Conservation (phyloP, 2,329 filamentous ascomycete genomes). For the Fusarium sp. region DNA sequence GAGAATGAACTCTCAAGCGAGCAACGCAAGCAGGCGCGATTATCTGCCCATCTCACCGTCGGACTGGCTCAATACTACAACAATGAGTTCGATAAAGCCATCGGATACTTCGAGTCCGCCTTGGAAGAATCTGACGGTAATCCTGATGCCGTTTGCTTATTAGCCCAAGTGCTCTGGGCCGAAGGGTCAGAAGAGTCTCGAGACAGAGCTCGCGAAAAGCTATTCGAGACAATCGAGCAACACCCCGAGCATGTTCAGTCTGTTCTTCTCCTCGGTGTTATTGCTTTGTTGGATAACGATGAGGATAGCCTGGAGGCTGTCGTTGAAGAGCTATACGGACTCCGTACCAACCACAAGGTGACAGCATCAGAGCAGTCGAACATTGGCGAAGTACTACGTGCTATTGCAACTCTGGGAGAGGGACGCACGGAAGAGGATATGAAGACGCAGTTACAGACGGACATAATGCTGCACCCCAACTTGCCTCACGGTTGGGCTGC, state of each 20-base stretch:
- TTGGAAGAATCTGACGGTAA: slow-evolving; percentile 80
- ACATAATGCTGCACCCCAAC: slow-evolving; percentile 84
- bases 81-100: slow-evolving; percentile 73
- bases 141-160: slow-evolving; percentile 85
- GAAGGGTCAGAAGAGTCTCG: slow-evolving; percentile 81
- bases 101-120: slow-evolving; percentile 83
- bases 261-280: slow-evolving; percentile 83
- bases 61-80: slow-evolving; percentile 85
- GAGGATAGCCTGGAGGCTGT: slow-evolving; percentile 84
- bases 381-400: slow-evolving; percentile 80
- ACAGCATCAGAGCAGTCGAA: slow-evolving; percentile 72
- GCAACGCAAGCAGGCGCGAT: slow-evolving; percentile 74
- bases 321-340: slow-evolving; percentile 76
- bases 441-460: slow-evolving; percentile 75
- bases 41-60: slow-evolving; percentile 87
- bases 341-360: slow-evolving; percentile 76
- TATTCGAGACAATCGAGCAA: slow-evolving; percentile 83
- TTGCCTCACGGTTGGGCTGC: slow-evolving; percentile 85
- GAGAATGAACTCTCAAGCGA: slow-evolving; percentile 74
- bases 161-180: slow-evolving; percentile 94
- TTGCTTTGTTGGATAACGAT: slow-evolving; percentile 85
- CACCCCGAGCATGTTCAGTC: slow-evolving; percentile 82
- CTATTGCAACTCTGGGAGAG: slow-evolving; percentile 72
- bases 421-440: slow-evolving; percentile 62
- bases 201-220: slow-evolving; percentile 78